phyloP scores from a whole-genome alignment of 768 basidiomycete species.

The Termitomyces sp. region DNA sequence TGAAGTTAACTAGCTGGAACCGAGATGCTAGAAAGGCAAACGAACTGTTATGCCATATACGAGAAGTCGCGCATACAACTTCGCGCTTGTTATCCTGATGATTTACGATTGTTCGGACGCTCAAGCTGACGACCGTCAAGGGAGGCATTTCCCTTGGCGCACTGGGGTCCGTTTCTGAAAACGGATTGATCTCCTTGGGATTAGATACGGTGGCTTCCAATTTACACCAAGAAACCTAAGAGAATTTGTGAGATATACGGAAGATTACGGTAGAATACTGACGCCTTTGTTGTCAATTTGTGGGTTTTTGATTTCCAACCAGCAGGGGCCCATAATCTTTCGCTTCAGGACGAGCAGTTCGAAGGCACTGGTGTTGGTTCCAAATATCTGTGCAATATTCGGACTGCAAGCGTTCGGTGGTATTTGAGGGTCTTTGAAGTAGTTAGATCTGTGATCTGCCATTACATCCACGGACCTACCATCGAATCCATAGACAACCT shows the following conservation, averaged over 20 bases:
- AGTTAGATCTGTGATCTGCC: neutral
- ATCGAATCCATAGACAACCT: slow-evolving; percentile 88
- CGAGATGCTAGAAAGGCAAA: neutral
- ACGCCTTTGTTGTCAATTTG: slow-evolving; percentile 78
- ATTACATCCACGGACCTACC: slow-evolving; percentile 42
- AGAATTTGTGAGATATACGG: neutral
- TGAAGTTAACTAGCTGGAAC: neutral
- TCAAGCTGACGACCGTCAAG: slow-evolving; percentile 86
- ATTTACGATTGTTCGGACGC: slow-evolving; percentile 88
- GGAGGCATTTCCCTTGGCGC: slow-evolving; percentile 84
- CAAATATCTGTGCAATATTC: slow-evolving; percentile 85
- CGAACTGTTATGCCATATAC: slow-evolving; percentile 74
- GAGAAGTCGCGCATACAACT: slow-evolving; percentile 77
- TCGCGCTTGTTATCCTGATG: slow-evolving; percentile 94
- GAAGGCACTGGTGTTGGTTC: slow-evolving; percentile 89
- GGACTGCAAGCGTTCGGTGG: slow-evolving; percentile 72
- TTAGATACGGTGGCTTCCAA: slow-evolving; percentile 79
- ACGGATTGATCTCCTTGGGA: slow-evolving; percentile 86
- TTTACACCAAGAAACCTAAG: slow-evolving; percentile 95
- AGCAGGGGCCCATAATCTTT: slow-evolving; percentile 99
- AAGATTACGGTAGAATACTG: slow-evolving; percentile 23
- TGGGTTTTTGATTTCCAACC: slow-evolving; percentile 83
- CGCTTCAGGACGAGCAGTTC: slow-evolving; percentile 91
- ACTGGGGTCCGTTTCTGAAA: slow-evolving; percentile 63
- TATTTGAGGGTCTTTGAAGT: slow-evolving; percentile 61